Base-by-base conservation (phyloP, 768 basidiomycete genomes). In the Stropharia rugosoannulata region DNA sequence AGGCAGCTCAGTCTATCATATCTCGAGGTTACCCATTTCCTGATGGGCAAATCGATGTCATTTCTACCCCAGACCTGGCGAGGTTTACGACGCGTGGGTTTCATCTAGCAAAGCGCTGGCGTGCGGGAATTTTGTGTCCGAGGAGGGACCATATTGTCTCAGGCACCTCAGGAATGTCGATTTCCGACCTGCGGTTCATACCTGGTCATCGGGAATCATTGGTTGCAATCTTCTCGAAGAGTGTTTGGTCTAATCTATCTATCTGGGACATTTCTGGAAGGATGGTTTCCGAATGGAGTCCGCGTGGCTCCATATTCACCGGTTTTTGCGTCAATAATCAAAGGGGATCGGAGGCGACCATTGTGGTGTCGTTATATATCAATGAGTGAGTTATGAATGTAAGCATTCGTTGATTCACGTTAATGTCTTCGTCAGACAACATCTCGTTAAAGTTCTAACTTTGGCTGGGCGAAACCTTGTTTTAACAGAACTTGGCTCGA, bases 171-270 rank as follows among this genome's bases (percentile, higher is more conserved):
- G 74, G 73, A 27, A 79, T 76, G 0, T 66, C 75, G 1, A 74
- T 89, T 13, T 76, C 79, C 12, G 76, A 83, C 10, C 72, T 87
- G 13, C 78, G 73, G 12, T 82, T 89, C 59, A 53, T 87, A 0
- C 80, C 78, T 7, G 77, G 77, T 5, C 67, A 67, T 38, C 75
- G 67, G 1, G 75, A 72, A 6, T 70, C 66, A 42, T 76, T 80
- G 66, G 50, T 88, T 3, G 49, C 86, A 53, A 81, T 81, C 6
- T 74, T 84, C 8, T 83, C 83, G 3, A 80, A 80, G 56, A 75
- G 77, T 5, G 79, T 89, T 48, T 89, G 87, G 87, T 82, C 82
- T 39, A 71, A 74, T 15, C 60, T 88, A 45, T 72, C 75, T 1
- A 61, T 85, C 16, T 86, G 87, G 83, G 75, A 82, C 52, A 60